A percentile compares a stretch with the other conserved stretches of the same genome.
Evolutionary conservation across 306 rosid genomes (phyloP).

Genomic region (Oxytropis ochrocephala): DNA sequence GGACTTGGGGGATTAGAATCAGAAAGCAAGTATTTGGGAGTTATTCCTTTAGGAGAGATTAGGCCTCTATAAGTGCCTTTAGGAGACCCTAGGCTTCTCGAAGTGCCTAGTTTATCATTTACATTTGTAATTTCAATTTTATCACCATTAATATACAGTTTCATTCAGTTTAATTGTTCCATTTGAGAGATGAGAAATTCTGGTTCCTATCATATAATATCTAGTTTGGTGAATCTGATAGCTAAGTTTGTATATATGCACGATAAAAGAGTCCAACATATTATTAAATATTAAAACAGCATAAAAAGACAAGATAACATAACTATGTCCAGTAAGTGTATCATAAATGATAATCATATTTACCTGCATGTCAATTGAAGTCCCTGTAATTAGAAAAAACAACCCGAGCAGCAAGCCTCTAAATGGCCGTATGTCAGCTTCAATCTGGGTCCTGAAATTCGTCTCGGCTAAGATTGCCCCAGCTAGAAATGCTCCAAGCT

Average conservation of each 20-base stretch:
- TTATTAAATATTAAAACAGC: background rate
- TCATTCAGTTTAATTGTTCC: no score
- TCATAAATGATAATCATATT: slow-evolving; percentile 1
- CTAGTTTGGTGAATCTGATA: slow-evolving; percentile 12
- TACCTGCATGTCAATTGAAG: slow-evolving; percentile 93
- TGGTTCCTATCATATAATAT: no score
- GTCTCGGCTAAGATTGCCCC: slow-evolving; percentile 99
- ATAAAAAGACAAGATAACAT: background rate
- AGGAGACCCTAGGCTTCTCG: no score
- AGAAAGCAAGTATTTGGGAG: no score
- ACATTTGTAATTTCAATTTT: no score
- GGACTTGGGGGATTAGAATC: no score
- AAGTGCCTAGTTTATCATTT: no score
- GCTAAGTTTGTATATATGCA: background rate
- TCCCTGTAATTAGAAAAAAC: slow-evolving; percentile 86
- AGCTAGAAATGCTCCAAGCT: slow-evolving; percentile 99
- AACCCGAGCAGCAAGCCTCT: slow-evolving; percentile 96
- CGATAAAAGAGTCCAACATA: background rate
- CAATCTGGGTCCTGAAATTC: slow-evolving; percentile 97
- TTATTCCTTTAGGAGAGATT: no score
- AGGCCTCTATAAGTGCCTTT: no score
- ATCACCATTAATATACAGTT: no score
- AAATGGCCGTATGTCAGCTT: slow-evolving; percentile 98
- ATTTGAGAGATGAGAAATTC: no score
- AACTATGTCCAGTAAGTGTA: background rate